A percentile compares a stretch with the other conserved stretches of the same genome.
Conservation (phyloP, 129 eudicot species). For the Artemisia argyi region DNA sequence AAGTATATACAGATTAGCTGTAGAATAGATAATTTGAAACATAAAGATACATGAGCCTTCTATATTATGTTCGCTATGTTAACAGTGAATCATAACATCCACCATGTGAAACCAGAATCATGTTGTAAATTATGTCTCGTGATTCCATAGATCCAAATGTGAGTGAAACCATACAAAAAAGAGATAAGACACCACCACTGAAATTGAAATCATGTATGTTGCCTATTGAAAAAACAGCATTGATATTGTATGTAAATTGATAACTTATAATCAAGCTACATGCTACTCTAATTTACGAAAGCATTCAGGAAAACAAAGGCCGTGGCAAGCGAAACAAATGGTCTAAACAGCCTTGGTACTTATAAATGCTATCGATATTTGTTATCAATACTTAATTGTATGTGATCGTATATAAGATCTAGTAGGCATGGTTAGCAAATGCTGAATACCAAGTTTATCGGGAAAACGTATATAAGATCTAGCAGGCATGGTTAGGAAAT, state of each 20-base stretch:
- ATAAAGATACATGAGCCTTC: no score
- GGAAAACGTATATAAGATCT: not conserved
- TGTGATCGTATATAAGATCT: not conserved
- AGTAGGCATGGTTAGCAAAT: not conserved
- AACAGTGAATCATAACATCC: not conserved
- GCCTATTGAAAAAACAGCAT: not conserved
- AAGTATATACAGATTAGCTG: no score
- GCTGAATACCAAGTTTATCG: not conserved
- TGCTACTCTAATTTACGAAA: not conserved
- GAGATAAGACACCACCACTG: not conserved
- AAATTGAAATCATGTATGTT: constrained; percentile 14
- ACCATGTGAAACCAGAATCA: not conserved
- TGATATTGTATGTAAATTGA: not conserved
- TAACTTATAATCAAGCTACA: not conserved
- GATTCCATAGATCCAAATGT: not conserved
- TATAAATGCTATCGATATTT: no score
- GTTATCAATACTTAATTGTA: not conserved
- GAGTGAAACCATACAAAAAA: not conserved
- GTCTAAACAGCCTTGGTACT: no score
- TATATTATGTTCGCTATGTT: no score
- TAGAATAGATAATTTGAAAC: no score
- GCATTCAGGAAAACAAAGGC: not conserved
- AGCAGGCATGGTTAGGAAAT: not conserved
- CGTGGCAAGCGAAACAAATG: no score
- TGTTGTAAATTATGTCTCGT: not conserved